These are phyloP conservation scores for Sporobolomyces phaffii DNA, from an alignment of 768 basidiomycete species.

Conservation along the genomic window DNA sequence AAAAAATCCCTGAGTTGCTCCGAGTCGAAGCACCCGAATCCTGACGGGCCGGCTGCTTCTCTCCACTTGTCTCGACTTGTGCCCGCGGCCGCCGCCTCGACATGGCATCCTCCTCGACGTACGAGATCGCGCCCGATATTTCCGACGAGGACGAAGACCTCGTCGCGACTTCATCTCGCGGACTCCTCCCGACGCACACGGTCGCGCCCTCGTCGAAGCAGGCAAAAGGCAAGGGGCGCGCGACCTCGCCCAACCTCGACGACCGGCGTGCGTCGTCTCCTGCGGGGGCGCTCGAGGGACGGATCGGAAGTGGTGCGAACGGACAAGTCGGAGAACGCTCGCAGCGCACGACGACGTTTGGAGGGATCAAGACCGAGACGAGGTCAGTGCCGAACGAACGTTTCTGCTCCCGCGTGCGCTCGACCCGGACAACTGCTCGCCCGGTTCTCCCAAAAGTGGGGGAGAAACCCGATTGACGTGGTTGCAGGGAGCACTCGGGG, in stretches of 20 bases:
- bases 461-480: not conserved
- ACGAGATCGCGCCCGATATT: constrained; percentile 29
- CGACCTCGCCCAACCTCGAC: not conserved
- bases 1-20: too few relatives aligned
- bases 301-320: constrained; percentile 12
- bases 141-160: constrained; percentile 27
- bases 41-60: not conserved
- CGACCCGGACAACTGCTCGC: too few relatives aligned
- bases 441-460: too few relatives aligned
- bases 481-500: not conserved
- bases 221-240: constrained; percentile 28
- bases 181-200: constrained; percentile 22
- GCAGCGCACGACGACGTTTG: constrained; percentile 49
- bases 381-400: constrained; percentile 53
- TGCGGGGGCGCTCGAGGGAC: constrained; percentile 12
- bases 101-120: constrained; percentile 8
- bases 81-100: not conserved
- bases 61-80: not conserved
- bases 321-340: not conserved
- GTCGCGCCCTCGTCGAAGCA: not conserved
- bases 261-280: not conserved
- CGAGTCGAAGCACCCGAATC: too few relatives aligned
- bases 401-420: not conserved
- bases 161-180: constrained; percentile 16
- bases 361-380: constrained; percentile 83